These are phyloP conservation scores for Pestalotiopsis sp. DNA, from an alignment of 2,329 filamentous ascomycete genomes.

Conservation along the genomic window DNA sequence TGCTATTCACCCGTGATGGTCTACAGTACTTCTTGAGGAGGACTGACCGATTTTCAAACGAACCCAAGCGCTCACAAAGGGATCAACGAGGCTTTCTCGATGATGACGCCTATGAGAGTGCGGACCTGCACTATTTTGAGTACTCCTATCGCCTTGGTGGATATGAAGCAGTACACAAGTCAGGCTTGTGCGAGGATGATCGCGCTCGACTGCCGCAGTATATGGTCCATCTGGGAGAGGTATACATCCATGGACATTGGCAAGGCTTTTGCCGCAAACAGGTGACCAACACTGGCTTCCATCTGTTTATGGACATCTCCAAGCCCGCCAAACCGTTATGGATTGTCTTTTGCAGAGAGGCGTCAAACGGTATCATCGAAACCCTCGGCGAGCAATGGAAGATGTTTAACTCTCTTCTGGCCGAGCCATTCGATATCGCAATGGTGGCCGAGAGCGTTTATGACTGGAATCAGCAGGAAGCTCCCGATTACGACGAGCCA, in stretches of 20 bases:
- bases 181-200: too few species aligned
- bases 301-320: slow-evolving; percentile 14
- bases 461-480: neutral
- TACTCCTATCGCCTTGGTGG: neutral
- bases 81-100: neutral
- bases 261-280: neutral
- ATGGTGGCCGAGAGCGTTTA: neutral
- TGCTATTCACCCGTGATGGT: neutral
- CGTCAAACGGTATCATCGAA: neutral
- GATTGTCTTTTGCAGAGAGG: slow-evolving; percentile 8
- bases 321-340: slow-evolving; percentile 10
- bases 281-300: neutral
- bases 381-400: neutral
- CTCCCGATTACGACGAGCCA: neutral
- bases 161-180: neutral
- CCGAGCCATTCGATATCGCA: neutral
- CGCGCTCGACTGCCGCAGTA: neutral
- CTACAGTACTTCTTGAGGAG: neutral
- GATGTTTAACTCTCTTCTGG: neutral
- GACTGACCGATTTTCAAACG: neutral
- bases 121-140: neutral
- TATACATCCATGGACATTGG: neutral
- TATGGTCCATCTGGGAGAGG: neutral
- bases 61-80: neutral
- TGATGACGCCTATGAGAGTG: neutral